These are phyloP conservation scores for Takashimella koratensis DNA, from an alignment of 1,284 basidiomycete genomes.

Conservation along the genomic window DNA sequence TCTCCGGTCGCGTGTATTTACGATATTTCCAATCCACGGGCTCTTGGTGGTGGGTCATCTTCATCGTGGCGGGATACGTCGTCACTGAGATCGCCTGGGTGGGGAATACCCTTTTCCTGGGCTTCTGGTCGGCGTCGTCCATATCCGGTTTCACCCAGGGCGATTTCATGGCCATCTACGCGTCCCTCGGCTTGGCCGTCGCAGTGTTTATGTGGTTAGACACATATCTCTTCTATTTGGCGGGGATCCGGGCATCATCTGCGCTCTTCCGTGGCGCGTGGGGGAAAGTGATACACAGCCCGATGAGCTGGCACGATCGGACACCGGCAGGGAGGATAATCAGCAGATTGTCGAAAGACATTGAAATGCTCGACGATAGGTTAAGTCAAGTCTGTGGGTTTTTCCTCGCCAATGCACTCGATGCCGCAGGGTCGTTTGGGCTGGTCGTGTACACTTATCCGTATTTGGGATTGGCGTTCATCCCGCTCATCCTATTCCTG, in stretches of 20 bases:
- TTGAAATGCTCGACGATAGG: constrained; percentile 33
- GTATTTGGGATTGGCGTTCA: constrained; percentile 27
- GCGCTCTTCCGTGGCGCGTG: constrained; percentile 27
- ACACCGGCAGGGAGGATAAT: constrained; percentile 57
- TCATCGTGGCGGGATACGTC: too few species aligned
- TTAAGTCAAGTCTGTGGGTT: constrained; percentile 16
- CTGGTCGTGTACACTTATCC: constrained; percentile 33
- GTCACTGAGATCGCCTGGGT: too few species aligned
- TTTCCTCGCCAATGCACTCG: constrained; percentile 12
- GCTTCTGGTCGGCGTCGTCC: too few species aligned
- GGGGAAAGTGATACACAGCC: constrained; percentile 25
- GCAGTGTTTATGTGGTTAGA: constrained; percentile 65
- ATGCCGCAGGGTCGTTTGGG: constrained; percentile 28
- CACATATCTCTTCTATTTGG: too few species aligned
- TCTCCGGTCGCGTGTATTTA: constrained; percentile 26
- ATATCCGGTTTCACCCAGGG: constrained; percentile 70
- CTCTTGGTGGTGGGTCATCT: constrained; percentile 10
- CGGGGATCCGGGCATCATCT: constrained; percentile 28
- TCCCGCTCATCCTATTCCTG: constrained; percentile 29
- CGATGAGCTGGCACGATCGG: constrained; percentile 28
- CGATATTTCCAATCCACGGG: constrained; percentile 23
- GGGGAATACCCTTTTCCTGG: too few species aligned
- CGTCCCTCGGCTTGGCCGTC: constrained; percentile 54
- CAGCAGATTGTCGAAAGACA: constrained; percentile 57
- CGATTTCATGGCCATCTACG: too few species aligned